A percentile compares a stretch with the other conserved stretches of the same genome.
Evolutionary conservation across 2,329 filamentous ascomycete genomes (phyloP).

Genomic region (Ascochyta clinopodiicola): DNA sequence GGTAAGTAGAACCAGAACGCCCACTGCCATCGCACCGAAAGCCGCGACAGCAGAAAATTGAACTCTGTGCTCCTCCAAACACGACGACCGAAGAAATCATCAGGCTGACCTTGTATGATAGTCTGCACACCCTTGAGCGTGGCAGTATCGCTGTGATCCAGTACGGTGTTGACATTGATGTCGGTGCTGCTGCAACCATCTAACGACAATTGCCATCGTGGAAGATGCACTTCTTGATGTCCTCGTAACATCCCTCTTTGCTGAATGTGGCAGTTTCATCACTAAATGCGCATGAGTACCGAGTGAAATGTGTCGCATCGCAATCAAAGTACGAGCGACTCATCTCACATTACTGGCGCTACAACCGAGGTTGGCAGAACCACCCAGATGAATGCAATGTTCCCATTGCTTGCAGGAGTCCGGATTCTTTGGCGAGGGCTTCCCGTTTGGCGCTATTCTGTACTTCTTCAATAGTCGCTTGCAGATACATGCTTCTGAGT

Average conservation of each 20-base stretch:
- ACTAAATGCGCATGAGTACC: background rate
- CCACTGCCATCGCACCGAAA: background rate
- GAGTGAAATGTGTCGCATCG: too few relatives aligned
- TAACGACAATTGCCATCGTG: background rate
- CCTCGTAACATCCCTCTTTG: background rate
- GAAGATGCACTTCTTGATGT: background rate
- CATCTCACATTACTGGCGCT: background rate
- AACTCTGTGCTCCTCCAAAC: background rate
- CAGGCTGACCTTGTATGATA: background rate
- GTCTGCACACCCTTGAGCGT: background rate
- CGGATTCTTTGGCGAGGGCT: background rate
- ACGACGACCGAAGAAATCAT: background rate
- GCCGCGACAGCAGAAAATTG: background rate
- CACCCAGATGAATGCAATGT: background rate
- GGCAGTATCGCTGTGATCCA: background rate
- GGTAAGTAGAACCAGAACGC: background rate
- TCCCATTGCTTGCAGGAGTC: background rate
- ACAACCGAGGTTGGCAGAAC: background rate
- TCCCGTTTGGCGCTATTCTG: background rate
- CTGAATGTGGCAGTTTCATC: background rate
- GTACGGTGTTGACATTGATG: background rate
- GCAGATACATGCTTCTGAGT: background rate
- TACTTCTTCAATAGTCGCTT: background rate
- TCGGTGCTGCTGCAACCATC: background rate
- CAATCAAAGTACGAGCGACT: background rate